Evolutionary conservation across 805 yeast genomes (phyloP), one percentile per base, ranked within the genome.

Genomic region (Gaillardinia entomophila): DNA sequence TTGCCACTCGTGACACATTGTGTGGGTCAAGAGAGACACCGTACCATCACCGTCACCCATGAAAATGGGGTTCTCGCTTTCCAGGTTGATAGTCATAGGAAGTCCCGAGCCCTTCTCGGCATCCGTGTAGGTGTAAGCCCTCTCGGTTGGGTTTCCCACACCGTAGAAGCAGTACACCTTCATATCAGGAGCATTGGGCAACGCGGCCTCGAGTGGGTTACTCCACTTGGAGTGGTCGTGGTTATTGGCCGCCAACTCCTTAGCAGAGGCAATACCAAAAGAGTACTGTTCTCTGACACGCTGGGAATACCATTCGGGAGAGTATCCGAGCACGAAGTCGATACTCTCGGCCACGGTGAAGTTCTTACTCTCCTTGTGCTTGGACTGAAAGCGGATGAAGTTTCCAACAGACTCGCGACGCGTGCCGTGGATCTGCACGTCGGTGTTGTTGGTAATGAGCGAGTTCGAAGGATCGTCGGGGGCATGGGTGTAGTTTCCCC

Each of bases 41-140:
- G 98, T 92, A 4, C 98, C 98, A 57, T 92, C 98, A 17, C 98
- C 98, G 51, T 92, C 95, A 1, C 95, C 81, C 49, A 86, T 67
- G 24, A 71, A 68, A 0, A 92, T 96, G 0, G 95, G 79, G 24
- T 72, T 66, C 4, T 60, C 66, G 26, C 72, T 68, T 7, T 75
- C 83, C 16, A 73, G 59, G 44, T 83, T 87, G 31, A 92, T 85
- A 0, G 90, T 73, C 35, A 84, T 71, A 40, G 82, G 77, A 41
- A 90, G 62, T 4, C 51, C 51, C 19, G 77, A 71, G 0, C 65
- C 58, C 34, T 75, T 73, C 38, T 76, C 75, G 5, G 62, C 66
- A 34, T 82, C 83, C 34, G 75, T 77, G 58, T 92, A 92, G 22
- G 79, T 75, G 59, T 92, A 92, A 0, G 95, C 89, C 28, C 98